These are phyloP conservation scores for Wickerhamomyces bovis DNA, from an alignment of 805 yeast genomes.

Conservation along the genomic window DNA sequence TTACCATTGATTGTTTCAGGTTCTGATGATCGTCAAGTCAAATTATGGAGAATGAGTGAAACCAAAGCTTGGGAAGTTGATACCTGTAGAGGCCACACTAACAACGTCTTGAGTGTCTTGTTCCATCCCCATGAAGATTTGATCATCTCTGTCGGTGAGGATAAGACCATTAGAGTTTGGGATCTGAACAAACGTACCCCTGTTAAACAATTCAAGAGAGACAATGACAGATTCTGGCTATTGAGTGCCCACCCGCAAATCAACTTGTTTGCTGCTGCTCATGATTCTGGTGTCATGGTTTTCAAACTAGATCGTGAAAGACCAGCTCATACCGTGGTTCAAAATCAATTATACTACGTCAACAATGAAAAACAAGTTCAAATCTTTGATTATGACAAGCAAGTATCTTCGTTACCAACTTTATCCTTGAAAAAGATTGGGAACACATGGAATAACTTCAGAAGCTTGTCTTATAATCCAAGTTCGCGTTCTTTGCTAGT, in stretches of 20 bases:
- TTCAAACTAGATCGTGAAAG: constrained; percentile 96
- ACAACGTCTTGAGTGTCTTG: constrained; percentile 79
- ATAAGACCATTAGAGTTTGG: constrained; percentile 95
- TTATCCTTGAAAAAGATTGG: constrained; percentile 81
- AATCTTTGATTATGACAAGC: constrained; percentile 60
- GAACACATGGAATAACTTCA: constrained; percentile 77
- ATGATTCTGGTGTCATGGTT: constrained; percentile 96
- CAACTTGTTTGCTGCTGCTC: constrained; percentile 93
- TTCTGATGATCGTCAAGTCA: constrained; percentile 92
- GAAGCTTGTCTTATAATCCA: constrained; percentile 85
- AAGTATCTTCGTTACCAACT: constrained; percentile 68
- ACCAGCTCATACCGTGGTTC: constrained; percentile 76
- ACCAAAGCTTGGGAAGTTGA: constrained; percentile 99
- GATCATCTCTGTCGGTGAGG: constrained; percentile 91
- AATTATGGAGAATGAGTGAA: constrained; percentile 96
- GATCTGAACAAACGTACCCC: constrained; percentile 91
- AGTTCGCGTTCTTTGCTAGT: constrained; percentile 83
- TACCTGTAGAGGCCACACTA: constrained; percentile 96
- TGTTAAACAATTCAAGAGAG: constrained; percentile 90
- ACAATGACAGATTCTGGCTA: constrained; percentile 91
- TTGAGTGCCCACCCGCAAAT: constrained; percentile 83
- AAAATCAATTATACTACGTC: constrained; percentile 68
- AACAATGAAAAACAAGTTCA: constrained; percentile 85
- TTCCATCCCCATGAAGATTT: constrained; percentile 94
- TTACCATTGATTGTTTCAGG: constrained; percentile 91